These are phyloP conservation scores for Biscogniauxia sp. DNA, from an alignment of 2,329 filamentous ascomycete species.

Conservation along the genomic window DNA sequence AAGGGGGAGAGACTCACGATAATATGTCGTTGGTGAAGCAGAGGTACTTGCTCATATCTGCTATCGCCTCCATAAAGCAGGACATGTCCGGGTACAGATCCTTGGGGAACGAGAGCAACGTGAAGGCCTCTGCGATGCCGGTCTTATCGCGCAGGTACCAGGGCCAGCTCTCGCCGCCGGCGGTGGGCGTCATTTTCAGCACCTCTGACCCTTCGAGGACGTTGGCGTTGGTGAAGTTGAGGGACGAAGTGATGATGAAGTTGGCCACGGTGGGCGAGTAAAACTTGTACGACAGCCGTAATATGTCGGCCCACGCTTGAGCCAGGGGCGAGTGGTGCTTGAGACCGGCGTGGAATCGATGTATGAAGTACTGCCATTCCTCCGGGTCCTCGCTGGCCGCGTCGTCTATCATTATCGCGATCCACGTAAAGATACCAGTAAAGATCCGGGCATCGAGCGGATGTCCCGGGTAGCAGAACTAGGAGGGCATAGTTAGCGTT, in stretches of 20 bases:
- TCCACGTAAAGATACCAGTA: conserved; percentile 32
- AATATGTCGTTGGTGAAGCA: conserved; percentile 29
- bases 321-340: conserved; percentile 20
- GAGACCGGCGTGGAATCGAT: conserved; percentile 21
- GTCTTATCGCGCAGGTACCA: conserved; percentile 29
- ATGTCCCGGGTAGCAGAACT: conserved; percentile 12
- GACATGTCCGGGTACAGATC: conserved; percentile 26
- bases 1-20: conserved; percentile 19
- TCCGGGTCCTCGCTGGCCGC: conserved; percentile 15
- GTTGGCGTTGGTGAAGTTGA: conserved; percentile 31
- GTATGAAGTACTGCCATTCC: conserved; percentile 24
- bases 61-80: conserved; percentile 26
- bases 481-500: background rate
- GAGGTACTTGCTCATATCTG: conserved; percentile 28
- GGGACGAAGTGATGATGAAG: conserved; percentile 26
- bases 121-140: conserved; percentile 27
- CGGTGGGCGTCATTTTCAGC: conserved; percentile 16
- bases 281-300: conserved; percentile 21
- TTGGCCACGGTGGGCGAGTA: conserved; percentile 29
- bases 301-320: conserved; percentile 21
- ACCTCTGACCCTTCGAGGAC: conserved; percentile 24
- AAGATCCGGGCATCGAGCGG: conserved; percentile 29
- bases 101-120: conserved; percentile 29
- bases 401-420: conserved; percentile 32
- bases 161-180: conserved; percentile 23